phyloP scores from a whole-genome alignment of 805 yeast species.

The Candida stauntonica region DNA sequence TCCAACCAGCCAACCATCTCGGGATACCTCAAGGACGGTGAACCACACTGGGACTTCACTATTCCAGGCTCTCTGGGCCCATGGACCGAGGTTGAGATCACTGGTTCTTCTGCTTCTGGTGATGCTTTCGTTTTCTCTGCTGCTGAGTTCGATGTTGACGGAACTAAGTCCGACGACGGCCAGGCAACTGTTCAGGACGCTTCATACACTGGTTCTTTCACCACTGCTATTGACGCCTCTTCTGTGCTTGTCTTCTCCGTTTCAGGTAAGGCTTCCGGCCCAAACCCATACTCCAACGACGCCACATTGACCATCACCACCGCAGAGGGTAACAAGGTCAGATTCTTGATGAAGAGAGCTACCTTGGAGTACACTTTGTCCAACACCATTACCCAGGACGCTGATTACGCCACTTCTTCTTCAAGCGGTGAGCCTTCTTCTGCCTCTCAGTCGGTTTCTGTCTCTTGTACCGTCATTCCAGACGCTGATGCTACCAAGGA shows the following conservation, averaged over 20 bases:
- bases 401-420: no score
- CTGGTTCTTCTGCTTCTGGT: slow-evolving; percentile 5
- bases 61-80: slow-evolving; percentile 42
- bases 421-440: no score
- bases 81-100: slow-evolving; percentile 59
- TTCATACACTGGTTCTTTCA: slow-evolving; percentile 1
- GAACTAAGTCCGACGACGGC: slow-evolving; percentile 8
- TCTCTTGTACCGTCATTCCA: no score
- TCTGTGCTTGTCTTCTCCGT: slow-evolving; percentile 5
- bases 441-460: no score
- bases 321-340: slow-evolving; percentile 2
- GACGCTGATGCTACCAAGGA: slow-evolving; percentile 5
- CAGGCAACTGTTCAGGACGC: slow-evolving; percentile 1
- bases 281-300: slow-evolving; percentile 7
- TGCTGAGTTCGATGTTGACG: slow-evolving; percentile 6
- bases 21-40: slow-evolving; percentile 30
- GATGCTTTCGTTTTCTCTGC: slow-evolving; percentile 1
- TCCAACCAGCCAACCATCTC: no score
- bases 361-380: neutral
- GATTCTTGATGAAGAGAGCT: slow-evolving; percentile 10
- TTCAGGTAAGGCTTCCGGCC: slow-evolving; percentile 1
- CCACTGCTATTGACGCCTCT: neutral
- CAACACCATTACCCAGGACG: slow-evolving; percentile 1
- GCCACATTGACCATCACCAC: slow-evolving; percentile 1
- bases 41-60: slow-evolving; percentile 44